Base-by-base conservation (phyloP, 352 stramenopile species). In the Pythium phragmiticola region DNA sequence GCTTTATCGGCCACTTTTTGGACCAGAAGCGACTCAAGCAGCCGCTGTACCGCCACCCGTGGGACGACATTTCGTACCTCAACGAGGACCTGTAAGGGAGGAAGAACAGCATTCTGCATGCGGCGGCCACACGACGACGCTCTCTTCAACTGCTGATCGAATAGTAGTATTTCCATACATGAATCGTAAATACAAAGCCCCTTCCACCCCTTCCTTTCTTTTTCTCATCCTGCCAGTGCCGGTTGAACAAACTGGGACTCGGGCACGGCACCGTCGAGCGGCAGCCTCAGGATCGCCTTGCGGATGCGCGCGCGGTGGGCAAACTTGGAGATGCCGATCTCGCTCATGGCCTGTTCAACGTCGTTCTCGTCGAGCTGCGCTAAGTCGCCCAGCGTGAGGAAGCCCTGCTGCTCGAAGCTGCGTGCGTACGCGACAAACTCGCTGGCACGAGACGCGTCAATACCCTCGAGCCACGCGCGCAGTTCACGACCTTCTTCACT, bases 1-100 rank as follows among this genome's bases (percentile, higher is more conserved):
- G 88, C 62, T 97, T 96, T 75, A 97, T 97, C 65, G 94, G 96
- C 16, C 96, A 99, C 80, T 98, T 95, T 76, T 76, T 99, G 46
- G 96, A 99, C 82, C 96, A 99, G 77, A 98, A 98, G 84, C 86
- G 96, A 43, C 86, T 99, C 52, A 98, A 98, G 81, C 95, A 98
- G 78, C 92, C 92, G 51, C 79, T 99, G n/a, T 99, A 98, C 80
- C 85, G 96, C 56, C 95, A 98, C 74, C 95, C 95, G 42, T 98
- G 92, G 94, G 96, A 98, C 78, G 95, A 98, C 77, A 98, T 98
- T 70, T 98, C 89, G 68, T 99, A 99, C 79, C 78, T 97, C 63
- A 84, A 92, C 70, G 84, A 92, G 51, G 80, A 89, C 56, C 64
- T 89, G 63, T 92, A 88, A 65, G 45, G 6, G 12, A 17, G 1